Evolutionary conservation across 129 eudicot genomes (phyloP), one percentile per base, ranked within the genome.

Genomic region (Ambrosia trifida): DNA sequence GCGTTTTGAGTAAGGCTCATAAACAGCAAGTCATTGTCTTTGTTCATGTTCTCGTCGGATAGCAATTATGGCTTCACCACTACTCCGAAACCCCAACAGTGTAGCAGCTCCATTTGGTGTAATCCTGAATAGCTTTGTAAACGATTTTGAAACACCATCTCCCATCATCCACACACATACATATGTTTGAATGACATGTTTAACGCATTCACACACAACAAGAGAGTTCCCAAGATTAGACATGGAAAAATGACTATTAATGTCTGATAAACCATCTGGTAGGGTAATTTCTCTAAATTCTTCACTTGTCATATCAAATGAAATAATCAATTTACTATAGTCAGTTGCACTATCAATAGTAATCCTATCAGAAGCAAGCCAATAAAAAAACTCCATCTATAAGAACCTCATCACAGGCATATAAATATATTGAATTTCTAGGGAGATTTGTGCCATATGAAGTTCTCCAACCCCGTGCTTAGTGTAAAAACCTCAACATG

Each of bases 301-400:
- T 33, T 86, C 78, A 47, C 49, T 54, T 2, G 35, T 69, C 78
- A 83, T 45, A 65, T 67, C 71, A 71, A 86, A 86, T 11, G 78
- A 67, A 56, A 81, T 11, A 31, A 86, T 69, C 78, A 81, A 61
- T 69, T 56, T 38, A 24, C 1, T 0, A 24, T 24, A 0, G 28
- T 24, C 1, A 24, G 1, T 0, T 24, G 1, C 28, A 24, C 28
- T 1, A 24, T 24, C 28, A 8, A 4, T 4, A 38, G 8, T 8
- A 38, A 4, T 38, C 8, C 43, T 5, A 5, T 38, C 8, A 38
- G 43, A 5, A 62, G 9, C 69, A 58, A 60, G 71, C 80, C 84
- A 18, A 83, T 79, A n/a, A 35, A 49, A 54, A 11, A 75, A 69
- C 59, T 68, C 72, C 9, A 38, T 38, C 43, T 4, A 38, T 4